Evolutionary conservation across 768 basidiomycete genomes (phyloP).

Genomic region (Lentinula raphanica): DNA sequence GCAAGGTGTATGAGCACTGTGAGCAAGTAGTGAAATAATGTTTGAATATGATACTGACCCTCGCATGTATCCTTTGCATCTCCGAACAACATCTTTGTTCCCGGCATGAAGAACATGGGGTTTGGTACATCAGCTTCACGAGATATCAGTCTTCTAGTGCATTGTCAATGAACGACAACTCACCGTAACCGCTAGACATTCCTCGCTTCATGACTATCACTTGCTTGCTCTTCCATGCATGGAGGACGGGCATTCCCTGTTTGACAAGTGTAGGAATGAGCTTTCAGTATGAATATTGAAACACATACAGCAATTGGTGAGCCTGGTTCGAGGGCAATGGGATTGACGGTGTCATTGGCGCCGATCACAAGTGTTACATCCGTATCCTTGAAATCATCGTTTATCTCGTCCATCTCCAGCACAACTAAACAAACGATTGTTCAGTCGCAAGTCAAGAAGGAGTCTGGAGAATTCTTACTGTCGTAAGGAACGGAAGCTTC

Average conservation of each 20-base stretch:
- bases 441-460: background rate
- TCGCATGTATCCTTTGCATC: conserved; percentile 91
- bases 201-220: conserved; percentile 92
- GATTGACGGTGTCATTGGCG: conserved; percentile 90
- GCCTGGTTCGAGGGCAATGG: conserved; percentile 81
- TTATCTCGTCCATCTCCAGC: conserved; percentile 92
- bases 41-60: conserved; percentile 2
- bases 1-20: background rate
- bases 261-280: background rate
- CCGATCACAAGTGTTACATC: conserved; percentile 90
- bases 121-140: conserved; percentile 80
- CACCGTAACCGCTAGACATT: conserved; percentile 84
- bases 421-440: conserved; percentile 49
- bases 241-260: conserved; percentile 84
- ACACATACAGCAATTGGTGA: conserved; percentile 65
- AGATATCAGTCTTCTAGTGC: background rate
- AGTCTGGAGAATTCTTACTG: conserved; percentile 42
- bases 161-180: conserved; percentile 11
- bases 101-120: conserved; percentile 90
- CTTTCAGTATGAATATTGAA: background rate
- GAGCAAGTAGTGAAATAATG: background rate
- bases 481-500: conserved; percentile 90
- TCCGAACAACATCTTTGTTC: conserved; percentile 87
- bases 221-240: conserved; percentile 91
- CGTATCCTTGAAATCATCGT: conserved; percentile 84